Evolutionary conservation across 2,329 filamentous ascomycete species (phyloP).

Genomic region (Zymoseptoria ardabiliae): DNA sequence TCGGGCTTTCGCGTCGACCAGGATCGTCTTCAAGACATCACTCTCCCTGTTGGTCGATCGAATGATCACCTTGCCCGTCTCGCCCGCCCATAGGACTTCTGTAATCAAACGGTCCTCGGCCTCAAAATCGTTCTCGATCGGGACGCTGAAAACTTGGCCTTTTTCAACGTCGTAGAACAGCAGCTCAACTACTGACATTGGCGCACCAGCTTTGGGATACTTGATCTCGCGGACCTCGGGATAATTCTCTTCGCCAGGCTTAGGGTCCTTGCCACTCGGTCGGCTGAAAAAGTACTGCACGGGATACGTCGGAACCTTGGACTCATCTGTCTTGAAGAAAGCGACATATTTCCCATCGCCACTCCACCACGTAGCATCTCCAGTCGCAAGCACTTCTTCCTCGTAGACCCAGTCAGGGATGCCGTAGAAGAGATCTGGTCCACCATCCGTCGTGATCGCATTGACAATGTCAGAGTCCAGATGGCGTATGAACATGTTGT

Average conservation of each 20-base stretch:
- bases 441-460: constrained; percentile 79
- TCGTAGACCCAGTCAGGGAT: constrained; percentile 97
- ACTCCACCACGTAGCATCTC: constrained; percentile 92
- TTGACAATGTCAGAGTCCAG: constrained; percentile 53
- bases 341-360: constrained; percentile 81
- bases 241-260: constrained; percentile 72
- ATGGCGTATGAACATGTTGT: constrained; percentile 80
- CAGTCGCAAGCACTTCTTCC: constrained; percentile 71
- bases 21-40: constrained; percentile 77
- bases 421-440: constrained; percentile 84
- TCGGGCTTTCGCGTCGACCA: constrained; percentile 70
- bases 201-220: constrained; percentile 90
- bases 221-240: constrained; percentile 89
- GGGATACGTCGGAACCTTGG: constrained; percentile 80
- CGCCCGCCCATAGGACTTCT: constrained; percentile 82
- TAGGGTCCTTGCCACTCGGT: constrained; percentile 65
- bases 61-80: constrained; percentile 66
- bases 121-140: constrained; percentile 67
- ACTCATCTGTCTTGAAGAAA: constrained; percentile 91
- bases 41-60: constrained; percentile 93
- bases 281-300: constrained; percentile 88
- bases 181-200: constrained; percentile 83
- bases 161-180: constrained; percentile 80
- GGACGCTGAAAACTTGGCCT: constrained; percentile 70
- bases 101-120: constrained; percentile 85